These are phyloP conservation scores for Phoenix roebelenii DNA, from an alignment of 176 grass and related monocot genomes.

Conservation along the genomic window DNA sequence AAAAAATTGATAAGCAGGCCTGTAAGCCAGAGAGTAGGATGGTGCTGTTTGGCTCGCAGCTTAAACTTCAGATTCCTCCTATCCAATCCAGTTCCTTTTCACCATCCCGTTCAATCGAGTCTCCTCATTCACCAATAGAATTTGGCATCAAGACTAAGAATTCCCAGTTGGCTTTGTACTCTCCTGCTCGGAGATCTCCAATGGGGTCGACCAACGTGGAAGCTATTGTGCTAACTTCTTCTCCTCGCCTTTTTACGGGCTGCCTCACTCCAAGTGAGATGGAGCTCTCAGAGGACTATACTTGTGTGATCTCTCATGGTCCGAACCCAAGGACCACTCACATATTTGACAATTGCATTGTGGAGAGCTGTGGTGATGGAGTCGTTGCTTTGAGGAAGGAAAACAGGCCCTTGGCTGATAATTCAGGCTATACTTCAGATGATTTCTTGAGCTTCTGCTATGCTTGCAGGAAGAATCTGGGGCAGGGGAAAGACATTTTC, in stretches of 20 bases:
- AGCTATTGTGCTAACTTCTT: background rate
- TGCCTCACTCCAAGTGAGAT: slow-evolving; percentile 30
- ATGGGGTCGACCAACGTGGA: background rate
- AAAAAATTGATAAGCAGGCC: slow-evolving; percentile 1
- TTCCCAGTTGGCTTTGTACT: slow-evolving; percentile 12
- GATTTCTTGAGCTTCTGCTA: slow-evolving; percentile 57
- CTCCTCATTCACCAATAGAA: slow-evolving; percentile 21
- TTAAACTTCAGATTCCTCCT: slow-evolving; percentile 32
- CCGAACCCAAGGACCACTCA: slow-evolving; percentile 47
- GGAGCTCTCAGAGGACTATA: slow-evolving; percentile 73
- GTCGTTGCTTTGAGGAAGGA: slow-evolving; percentile 17
- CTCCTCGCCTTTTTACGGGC: background rate
- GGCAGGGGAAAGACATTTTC: slow-evolving; percentile 47
- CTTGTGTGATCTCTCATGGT: slow-evolving; percentile 56
- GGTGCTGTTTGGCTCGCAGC: slow-evolving; percentile 27
- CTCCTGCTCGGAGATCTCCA: background rate
- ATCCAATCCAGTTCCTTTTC: background rate
- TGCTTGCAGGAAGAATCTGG: slow-evolving; percentile 59
- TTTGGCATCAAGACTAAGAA: slow-evolving; percentile 29
- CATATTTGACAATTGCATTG: slow-evolving; percentile 52
- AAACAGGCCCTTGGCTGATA: background rate
- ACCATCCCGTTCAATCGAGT: background rate
- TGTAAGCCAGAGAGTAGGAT: slow-evolving; percentile 1
- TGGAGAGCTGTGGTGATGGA: slow-evolving; percentile 23
- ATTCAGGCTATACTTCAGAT: background rate